phyloP scores from a whole-genome alignment of 2,329 filamentous ascomycete genomes.

The Alternaria burnsii region DNA sequence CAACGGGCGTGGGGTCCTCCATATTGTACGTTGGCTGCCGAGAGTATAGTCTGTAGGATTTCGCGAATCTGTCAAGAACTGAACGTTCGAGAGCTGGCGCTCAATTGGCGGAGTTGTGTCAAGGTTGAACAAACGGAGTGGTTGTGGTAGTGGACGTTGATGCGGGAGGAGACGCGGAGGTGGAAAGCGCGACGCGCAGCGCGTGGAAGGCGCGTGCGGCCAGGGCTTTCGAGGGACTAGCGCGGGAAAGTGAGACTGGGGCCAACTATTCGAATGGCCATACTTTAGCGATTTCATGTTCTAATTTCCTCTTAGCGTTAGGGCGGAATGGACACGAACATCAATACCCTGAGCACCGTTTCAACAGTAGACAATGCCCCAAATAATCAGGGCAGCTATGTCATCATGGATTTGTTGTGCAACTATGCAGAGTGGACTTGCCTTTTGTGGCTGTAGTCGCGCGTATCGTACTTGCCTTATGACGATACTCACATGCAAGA shows the following conservation, averaged over 20 bases:
- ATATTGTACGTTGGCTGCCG: conserved; percentile 25
- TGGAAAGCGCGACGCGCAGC: conserved; percentile 37
- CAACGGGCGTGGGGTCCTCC: conserved; percentile 36
- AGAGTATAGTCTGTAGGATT: conserved; percentile 2
- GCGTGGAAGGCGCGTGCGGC: conserved; percentile 25
- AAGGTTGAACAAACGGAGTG: conserved; percentile 14
- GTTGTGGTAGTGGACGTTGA: conserved; percentile 20
- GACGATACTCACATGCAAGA: not conserved
- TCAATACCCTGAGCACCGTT: not conserved
- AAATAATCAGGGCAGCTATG: not conserved
- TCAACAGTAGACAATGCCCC: not conserved
- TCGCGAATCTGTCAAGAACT: not conserved
- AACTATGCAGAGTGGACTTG: not conserved
- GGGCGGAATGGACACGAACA: conserved; percentile 3
- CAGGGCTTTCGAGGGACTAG: conserved; percentile 14
- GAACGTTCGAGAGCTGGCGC: not conserved
- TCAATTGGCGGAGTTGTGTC: conserved; percentile 4
- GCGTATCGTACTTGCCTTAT: conserved; percentile 5
- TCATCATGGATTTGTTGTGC: not conserved
- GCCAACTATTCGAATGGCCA: conserved; percentile 5
- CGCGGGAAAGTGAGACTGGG: not conserved
- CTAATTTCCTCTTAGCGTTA: conserved; percentile 17
- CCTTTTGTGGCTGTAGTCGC: not conserved
- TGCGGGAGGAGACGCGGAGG: conserved; percentile 33
- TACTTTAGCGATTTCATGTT: conserved; percentile 12